These are phyloP conservation scores for Paraglomus occultum DNA, from an alignment of 192 early-diverging fungal genomes.

Conservation along the genomic window DNA sequence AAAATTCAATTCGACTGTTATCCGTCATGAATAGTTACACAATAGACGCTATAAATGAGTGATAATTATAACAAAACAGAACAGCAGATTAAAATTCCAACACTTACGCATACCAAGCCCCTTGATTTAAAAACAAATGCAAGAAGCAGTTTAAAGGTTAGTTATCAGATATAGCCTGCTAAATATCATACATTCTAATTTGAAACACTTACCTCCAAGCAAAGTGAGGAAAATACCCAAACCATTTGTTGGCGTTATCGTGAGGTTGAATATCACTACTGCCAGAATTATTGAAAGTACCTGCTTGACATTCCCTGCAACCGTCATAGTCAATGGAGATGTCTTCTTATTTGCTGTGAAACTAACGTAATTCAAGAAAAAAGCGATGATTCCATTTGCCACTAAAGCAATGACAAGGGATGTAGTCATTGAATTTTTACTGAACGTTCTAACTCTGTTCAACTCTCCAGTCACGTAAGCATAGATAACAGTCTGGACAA, in stretches of 20 bases:
- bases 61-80: too few relatives aligned
- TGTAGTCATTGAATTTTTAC: slow-evolving; percentile 42
- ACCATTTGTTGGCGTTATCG: slow-evolving; percentile 55
- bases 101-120: slow-evolving; percentile 26
- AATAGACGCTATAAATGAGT: too few relatives aligned
- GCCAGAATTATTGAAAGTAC: slow-evolving; percentile 64
- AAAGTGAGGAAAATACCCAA: slow-evolving; percentile 61
- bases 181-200: not conserved
- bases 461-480: slow-evolving; percentile 68
- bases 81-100: not conserved
- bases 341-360: slow-evolving; percentile 88
- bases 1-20: too few relatives aligned
- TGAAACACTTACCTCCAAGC: slow-evolving; percentile 52
- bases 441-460: slow-evolving; percentile 39
- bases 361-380: slow-evolving; percentile 81
- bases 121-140: not conserved
- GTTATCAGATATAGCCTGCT: not conserved
- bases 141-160: not conserved
- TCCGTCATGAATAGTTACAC: too few relatives aligned
- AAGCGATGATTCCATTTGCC: slow-evolving; percentile 80
- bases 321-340: slow-evolving; percentile 79
- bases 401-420: slow-evolving; percentile 53
- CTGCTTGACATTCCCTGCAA: slow-evolving; percentile 75
- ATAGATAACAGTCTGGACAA: slow-evolving; percentile 68
- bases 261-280: slow-evolving; percentile 59